Conservation (phyloP, 163 green algal species). For the Botryococcus braunii region DNA sequence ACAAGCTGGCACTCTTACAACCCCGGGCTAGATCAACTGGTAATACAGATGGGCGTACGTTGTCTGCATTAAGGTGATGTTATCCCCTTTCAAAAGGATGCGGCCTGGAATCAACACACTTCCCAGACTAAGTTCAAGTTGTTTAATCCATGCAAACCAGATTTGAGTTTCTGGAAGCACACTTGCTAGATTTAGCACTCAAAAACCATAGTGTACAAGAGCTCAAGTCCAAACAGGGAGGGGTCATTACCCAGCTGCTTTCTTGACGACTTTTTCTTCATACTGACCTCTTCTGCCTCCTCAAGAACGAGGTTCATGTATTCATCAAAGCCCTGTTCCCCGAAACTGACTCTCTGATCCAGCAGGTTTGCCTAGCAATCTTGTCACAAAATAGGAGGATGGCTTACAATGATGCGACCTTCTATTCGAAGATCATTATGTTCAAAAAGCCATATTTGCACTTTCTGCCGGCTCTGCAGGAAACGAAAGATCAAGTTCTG, state of each 20-base stretch:
- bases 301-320: conserved; percentile 92
- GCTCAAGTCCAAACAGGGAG: neutral
- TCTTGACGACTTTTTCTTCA: conserved; percentile 85
- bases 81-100: conserved; percentile 97
- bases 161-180: neutral
- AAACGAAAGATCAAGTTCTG: conserved; percentile 98
- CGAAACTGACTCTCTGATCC: neutral
- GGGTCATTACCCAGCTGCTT: conserved; percentile 62
- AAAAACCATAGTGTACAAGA: neutral
- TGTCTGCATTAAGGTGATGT: conserved; percentile 93
- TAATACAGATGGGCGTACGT: conserved; percentile 1
- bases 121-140: neutral
- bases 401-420: conserved; percentile 84
- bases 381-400: too few relatives aligned
- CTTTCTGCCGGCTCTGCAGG: conserved; percentile 87
- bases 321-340: conserved; percentile 29
- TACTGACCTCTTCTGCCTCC: conserved; percentile 90
- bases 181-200: neutral
- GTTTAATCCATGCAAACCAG: neutral
- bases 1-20: too few relatives aligned
- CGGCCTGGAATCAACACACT: conserved; percentile 33
- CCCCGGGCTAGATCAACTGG: too few relatives aligned
- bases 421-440: conserved; percentile 89
- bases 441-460: conserved; percentile 97
- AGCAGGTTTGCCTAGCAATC: too few relatives aligned